Base-by-base conservation (phyloP, 148 eudicot species). In the Fagopyrum esculentum region DNA sequence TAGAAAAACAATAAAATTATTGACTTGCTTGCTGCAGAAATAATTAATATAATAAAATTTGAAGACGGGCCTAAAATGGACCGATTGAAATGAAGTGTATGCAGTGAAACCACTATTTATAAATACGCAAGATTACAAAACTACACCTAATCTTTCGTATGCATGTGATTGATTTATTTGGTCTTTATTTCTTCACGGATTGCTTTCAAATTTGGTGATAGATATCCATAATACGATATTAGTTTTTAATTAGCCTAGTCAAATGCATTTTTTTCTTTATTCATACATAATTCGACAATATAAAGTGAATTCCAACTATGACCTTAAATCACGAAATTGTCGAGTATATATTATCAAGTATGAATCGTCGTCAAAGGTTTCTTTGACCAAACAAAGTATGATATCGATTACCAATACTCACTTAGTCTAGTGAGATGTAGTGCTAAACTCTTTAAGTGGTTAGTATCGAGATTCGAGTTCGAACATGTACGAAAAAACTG, bases 141-240 rank as follows among this genome's bases (percentile, higher is more conserved):
- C 35, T 35, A 35, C 71, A 66, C 71, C 71, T 66, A 66, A 66
- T 66, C 45, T 46, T 43, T 15, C 6, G 43, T 43, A 12, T 66
- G 71, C 47, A 66, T 66, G 71, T 66, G 71, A 66, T 35, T 43
- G 71, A 8, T 43, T 66, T 66, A 43, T 66, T 35, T 40, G 19
- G 47, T 40, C 19, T 35, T 40, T 15, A 40, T 43, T 66, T 66
- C 47, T 66, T 66, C 71, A 66, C 71, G 71, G 71, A 40, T 66
- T 66, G 47, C 46, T 66, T 66, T 66, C 71, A 66, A 66, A 40
- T 43, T 66, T 66, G 71, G 71, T 66, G 4, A 35, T 5, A 66
- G 46, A 35, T 63, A 63, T 63, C 45, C 45, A 63, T 63, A 63
- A 9, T 35, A 9, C 1, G 10, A 63, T 59, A 22, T 22, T 60